A percentile compares a stretch with the other conserved stretches of the same genome.
Evolutionary conservation across 495 filamentous ascomycete species (phyloP).

Genomic region (Aspergillus egyptiacus): DNA sequence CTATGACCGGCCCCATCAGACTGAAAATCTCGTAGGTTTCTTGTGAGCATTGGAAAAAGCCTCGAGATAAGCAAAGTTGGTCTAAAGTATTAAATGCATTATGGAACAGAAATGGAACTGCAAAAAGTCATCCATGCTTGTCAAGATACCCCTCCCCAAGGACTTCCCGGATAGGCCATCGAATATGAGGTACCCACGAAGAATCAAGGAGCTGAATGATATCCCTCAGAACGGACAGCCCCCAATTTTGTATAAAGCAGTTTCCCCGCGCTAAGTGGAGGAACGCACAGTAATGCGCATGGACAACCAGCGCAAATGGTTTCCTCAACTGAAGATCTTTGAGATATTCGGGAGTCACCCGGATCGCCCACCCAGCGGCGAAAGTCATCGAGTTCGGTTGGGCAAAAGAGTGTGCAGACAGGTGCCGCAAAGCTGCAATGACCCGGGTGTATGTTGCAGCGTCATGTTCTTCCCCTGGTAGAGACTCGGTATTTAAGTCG

Average conservation of each 20-base stretch:
- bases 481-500: slow-evolving; percentile 9
- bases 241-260: slow-evolving; percentile 21
- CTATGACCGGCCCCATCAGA: too few relatives aligned
- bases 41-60: too few relatives aligned
- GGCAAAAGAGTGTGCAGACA: slow-evolving; percentile 15
- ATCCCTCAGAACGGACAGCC: slow-evolving; percentile 15
- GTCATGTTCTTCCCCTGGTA: neutral
- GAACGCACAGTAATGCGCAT: slow-evolving; percentile 24
- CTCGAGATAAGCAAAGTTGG: too few relatives aligned
- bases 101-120: neutral
- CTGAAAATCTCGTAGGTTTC: too few relatives aligned
- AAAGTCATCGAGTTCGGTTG: slow-evolving; percentile 22
- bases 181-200: slow-evolving; percentile 18
- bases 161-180: slow-evolving; percentile 12
- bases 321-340: slow-evolving; percentile 10
- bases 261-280: slow-evolving; percentile 21
- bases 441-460: slow-evolving; percentile 4
- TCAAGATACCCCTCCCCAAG: slow-evolving; percentile 7
- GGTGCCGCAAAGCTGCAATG: slow-evolving; percentile 9
- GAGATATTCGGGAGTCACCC: slow-evolving; percentile 11
- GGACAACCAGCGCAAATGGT: slow-evolving; percentile 21
- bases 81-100: too few relatives aligned
- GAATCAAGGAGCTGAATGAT: slow-evolving; percentile 14
- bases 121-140: too few relatives aligned
- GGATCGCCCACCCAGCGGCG: slow-evolving; percentile 21